Base-by-base conservation (phyloP, 129 eudicot genomes). In the Solidago caesia region DNA sequence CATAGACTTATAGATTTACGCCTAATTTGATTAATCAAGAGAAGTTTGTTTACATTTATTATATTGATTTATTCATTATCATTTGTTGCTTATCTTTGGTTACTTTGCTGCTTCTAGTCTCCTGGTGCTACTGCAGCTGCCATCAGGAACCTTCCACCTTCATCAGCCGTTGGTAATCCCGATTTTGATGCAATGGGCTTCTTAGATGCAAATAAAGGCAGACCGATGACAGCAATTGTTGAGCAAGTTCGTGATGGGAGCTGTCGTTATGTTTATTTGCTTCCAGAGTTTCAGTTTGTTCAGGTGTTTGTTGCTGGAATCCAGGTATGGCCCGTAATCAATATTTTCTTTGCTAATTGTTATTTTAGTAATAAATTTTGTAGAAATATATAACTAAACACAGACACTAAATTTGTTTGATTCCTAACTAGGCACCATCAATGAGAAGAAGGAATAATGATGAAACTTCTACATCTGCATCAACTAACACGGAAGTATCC, bases 241-340 rank as follows among this genome's bases (percentile, higher is more conserved):
- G 99, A 95, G 84, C 94, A 88, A 75, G 96, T 91, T 80, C 96
- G 97, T 68, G 99, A 91, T 79, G 99, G 99, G 72, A 95, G 97
- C 84, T 85, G 93, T 16, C 83, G 91, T 66, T 93, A 94, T 64
- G 99, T 89, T 56, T 91, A 91, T 70, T 79, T 95, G 87, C 97
- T 95, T 81, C 99, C 97, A 2, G 96, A 83, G n/a, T 95, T 85
- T 81, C 99, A 95, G 84, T 89, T 84, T 72, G 94, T 91, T 56
- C 99, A 95, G 82, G 97, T 95, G 67, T 88, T 88, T 75, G 91
- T 95, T 76, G 94, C 99, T 27, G 99, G 99, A 57, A 82, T 95
- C 75, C 92, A 89, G 97, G 99, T 94, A 33, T 46, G 41, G 47
- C 27, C 39, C 39, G 39, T 33, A 33, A 53, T 49, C 39, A 26